A percentile compares a stretch with the other conserved stretches of the same genome.
These are phyloP conservation scores for Amaranthus cruentus DNA, from an alignment of 148 eudicot genomes.

Conservation along the genomic window DNA sequence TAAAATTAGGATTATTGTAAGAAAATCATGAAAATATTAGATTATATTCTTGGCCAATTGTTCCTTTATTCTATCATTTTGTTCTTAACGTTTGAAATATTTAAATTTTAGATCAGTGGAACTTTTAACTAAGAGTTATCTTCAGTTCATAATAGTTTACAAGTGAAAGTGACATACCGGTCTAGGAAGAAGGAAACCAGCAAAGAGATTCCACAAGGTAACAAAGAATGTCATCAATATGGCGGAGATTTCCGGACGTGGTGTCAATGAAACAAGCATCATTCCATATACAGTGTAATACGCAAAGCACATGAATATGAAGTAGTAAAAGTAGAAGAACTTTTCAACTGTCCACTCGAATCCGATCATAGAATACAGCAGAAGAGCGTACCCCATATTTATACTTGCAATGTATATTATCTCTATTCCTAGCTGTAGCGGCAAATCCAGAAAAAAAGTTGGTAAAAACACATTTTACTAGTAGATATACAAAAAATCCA, in stretches of 20 bases:
- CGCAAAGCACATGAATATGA: slow-evolving; percentile 46
- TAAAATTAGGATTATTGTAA: no score
- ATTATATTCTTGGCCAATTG: no score
- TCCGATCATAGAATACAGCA: slow-evolving; percentile 68
- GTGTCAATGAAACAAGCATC: slow-evolving; percentile 75
- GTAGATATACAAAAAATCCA: no score
- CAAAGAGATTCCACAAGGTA: slow-evolving; percentile 68
- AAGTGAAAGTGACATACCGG: slow-evolving; percentile 35
- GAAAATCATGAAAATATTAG: no score
- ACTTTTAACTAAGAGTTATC: no score
- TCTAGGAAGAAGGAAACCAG: slow-evolving; percentile 64
- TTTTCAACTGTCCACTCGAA: slow-evolving; percentile 52
- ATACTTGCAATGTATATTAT: slow-evolving; percentile 41
- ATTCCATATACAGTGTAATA: slow-evolving; percentile 70
- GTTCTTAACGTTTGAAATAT: no score
- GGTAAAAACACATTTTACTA: background rate
- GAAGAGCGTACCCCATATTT: slow-evolving; percentile 35
- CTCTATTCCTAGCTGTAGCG: slow-evolving; percentile 58
- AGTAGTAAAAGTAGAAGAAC: slow-evolving; percentile 59
- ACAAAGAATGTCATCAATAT: slow-evolving; percentile 56
- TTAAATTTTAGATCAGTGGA: no score
- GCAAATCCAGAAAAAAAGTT: background rate
- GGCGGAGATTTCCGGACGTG: slow-evolving; percentile 50
- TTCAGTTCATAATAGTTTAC: no score
- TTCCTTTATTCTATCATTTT: no score